Conservation (phyloP, 805 yeast genomes). For the Wickerhamiella parazyma region DNA sequence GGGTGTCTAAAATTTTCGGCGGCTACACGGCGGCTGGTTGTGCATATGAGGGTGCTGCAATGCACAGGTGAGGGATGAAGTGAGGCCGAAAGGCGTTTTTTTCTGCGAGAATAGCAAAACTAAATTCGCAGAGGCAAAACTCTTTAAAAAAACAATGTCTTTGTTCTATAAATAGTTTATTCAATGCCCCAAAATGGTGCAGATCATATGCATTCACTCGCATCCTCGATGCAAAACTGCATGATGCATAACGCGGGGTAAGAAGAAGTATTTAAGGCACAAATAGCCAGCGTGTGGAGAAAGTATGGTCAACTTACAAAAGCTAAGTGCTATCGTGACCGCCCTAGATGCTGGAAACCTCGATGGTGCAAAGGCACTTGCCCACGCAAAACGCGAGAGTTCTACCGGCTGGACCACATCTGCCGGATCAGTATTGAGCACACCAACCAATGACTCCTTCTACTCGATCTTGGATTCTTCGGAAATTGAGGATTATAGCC, state of each 20-base stretch:
- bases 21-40: background rate
- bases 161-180: no score
- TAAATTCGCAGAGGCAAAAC: no score
- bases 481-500: constrained; percentile 2
- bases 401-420: constrained; percentile 12
- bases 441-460: constrained; percentile 15
- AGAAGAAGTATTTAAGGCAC: background rate
- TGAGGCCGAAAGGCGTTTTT: no score
- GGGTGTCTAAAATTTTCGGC: background rate
- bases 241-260: no score
- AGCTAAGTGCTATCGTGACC: background rate
- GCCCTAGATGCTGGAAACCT: background rate
- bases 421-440: constrained; percentile 9
- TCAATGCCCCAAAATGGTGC: no score
- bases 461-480: constrained; percentile 9
- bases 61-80: no score
- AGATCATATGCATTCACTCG: no score
- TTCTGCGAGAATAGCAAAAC: no score
- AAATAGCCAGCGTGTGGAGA: background rate
- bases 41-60: background rate
- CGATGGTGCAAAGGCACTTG: background rate
- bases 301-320: constrained; percentile 1
- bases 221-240: no score
- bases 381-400: background rate
- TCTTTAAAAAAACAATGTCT: no score